Evolutionary conservation across 1,284 basidiomycete species (phyloP).

Genomic region (Papiliotrema fonsecae): DNA sequence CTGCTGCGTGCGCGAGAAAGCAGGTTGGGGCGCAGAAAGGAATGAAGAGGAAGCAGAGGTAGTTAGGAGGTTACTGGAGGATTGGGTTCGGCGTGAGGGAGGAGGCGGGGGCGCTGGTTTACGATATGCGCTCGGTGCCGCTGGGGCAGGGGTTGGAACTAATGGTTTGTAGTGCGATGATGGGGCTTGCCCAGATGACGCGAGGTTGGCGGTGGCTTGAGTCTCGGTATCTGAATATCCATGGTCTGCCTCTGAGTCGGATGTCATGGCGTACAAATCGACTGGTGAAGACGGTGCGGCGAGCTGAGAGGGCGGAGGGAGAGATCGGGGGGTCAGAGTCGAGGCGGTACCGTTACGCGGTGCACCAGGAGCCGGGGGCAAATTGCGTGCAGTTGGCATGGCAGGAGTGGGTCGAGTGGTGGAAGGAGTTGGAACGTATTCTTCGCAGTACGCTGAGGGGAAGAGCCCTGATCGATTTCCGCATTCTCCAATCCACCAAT

Average conservation of each 20-base stretch:
- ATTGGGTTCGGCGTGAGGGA: conserved; percentile 42
- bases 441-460: conserved; percentile 66
- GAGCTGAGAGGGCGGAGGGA: conserved; percentile 5
- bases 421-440: conserved; percentile 33
- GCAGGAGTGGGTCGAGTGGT: not conserved
- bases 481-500: conserved; percentile 76
- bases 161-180: conserved; percentile 6
- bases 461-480: conserved; percentile 68
- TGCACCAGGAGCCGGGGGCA: conserved; percentile 10
- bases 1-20: conserved; percentile 1
- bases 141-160: not conserved
- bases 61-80: conserved; percentile 20
- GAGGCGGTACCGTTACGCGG: not conserved
- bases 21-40: conserved; percentile 9
- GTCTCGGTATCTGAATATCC: conserved; percentile 31
- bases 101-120: conserved; percentile 52
- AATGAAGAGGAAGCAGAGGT: conserved; percentile 1
- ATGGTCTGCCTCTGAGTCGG: conserved; percentile 24
- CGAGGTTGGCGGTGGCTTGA: conserved; percentile 21
- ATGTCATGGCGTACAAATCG: conserved; percentile 9
- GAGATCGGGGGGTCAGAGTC: conserved; percentile 4
- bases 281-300: conserved; percentile 20
- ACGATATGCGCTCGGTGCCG: conserved; percentile 43
- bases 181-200: conserved; percentile 16
- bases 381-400: conserved; percentile 16